Conservation (phyloP, 768 basidiomycete genomes). For the Rubroboletus satanas region DNA sequence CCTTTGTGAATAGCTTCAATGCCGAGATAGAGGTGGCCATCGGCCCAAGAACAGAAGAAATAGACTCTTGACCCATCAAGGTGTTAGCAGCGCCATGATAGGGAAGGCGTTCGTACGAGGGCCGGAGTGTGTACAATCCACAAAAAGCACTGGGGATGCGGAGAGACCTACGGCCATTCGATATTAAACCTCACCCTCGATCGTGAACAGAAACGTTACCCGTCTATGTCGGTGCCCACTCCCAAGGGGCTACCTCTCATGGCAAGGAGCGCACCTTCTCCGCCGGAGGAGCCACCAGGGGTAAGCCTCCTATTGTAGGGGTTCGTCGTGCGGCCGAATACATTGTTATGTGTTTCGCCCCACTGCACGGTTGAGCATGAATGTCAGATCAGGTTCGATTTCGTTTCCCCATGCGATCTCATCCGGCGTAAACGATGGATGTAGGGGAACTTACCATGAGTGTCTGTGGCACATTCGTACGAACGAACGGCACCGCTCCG, state of each 20-base stretch:
- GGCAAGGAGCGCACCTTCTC: conserved; percentile 76
- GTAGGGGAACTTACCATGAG: conserved; percentile 49
- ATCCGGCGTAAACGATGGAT: not conserved
- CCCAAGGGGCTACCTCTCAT: conserved; percentile 49
- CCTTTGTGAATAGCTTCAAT: conserved; percentile 54
- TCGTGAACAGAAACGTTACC: conserved; percentile 38
- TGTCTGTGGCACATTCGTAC: conserved; percentile 75
- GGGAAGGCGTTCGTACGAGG: conserved; percentile 68
- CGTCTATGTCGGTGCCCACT: conserved; percentile 79
- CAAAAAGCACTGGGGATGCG: conserved; percentile 70
- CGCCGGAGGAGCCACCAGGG: conserved; percentile 80
- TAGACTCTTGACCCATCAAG: conserved; percentile 67
- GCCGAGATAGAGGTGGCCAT: conserved; percentile 58
- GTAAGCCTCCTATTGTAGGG: conserved; percentile 72
- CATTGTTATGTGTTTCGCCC: conserved; percentile 74
- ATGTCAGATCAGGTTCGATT: not conserved
- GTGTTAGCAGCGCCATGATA: conserved; percentile 65
- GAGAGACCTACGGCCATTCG: conserved; percentile 46
- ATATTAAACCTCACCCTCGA: not conserved
- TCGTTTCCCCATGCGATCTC: not conserved
- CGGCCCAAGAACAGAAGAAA: conserved; percentile 75
- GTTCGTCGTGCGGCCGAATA: conserved; percentile 78
- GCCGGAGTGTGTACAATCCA: conserved; percentile 71
- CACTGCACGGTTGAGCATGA: conserved; percentile 41
- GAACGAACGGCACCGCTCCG: conserved; percentile 72